Evolutionary conservation across 768 basidiomycete genomes (phyloP).

Genomic region (Pleurotus citrinopileatus): DNA sequence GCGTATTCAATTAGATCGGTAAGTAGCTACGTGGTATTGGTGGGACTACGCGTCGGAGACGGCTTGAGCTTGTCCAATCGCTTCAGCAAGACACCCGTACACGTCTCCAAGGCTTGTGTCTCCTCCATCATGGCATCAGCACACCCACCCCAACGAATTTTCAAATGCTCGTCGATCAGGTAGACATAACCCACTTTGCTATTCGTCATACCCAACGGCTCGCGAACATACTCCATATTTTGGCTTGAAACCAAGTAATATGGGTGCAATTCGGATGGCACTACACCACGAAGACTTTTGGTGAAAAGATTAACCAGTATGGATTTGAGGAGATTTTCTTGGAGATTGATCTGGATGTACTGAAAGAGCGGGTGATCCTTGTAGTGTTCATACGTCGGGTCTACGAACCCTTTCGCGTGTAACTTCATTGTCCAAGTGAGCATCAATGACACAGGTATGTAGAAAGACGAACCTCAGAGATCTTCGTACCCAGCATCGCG

Average conservation of each 20-base stretch:
- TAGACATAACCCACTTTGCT: slow-evolving; percentile 91
- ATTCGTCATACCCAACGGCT: slow-evolving; percentile 85
- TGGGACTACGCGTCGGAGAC: not conserved
- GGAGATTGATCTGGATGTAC: slow-evolving; percentile 85
- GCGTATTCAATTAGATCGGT: too few species aligned
- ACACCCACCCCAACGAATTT: slow-evolving; percentile 90
- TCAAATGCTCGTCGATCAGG: slow-evolving; percentile 80
- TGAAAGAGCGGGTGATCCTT: slow-evolving; percentile 59
- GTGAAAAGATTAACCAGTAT: slow-evolving; percentile 85
- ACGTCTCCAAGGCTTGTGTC: slow-evolving; percentile 61
- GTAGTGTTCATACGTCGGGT: slow-evolving; percentile 52
- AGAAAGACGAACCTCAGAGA: slow-evolving; percentile 77
- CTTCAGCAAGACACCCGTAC: slow-evolving; percentile 65
- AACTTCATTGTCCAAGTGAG: slow-evolving; percentile 21
- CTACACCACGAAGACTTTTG: slow-evolving; percentile 62
- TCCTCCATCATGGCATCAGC: slow-evolving; percentile 81
- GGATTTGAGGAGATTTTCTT: slow-evolving; percentile 91
- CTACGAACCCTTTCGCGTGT: slow-evolving; percentile 72
- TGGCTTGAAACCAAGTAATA: slow-evolving; percentile 81
- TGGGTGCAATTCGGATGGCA: slow-evolving; percentile 62
- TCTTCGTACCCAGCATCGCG: slow-evolving; percentile 78
- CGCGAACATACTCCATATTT: slow-evolving; percentile 82
- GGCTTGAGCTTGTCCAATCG: slow-evolving; percentile 39
- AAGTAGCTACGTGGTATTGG: not conserved
- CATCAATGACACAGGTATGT: not conserved